Evolutionary conservation across 163 green algal species (phyloP).

Genomic region (Scenedesmus sp.): DNA sequence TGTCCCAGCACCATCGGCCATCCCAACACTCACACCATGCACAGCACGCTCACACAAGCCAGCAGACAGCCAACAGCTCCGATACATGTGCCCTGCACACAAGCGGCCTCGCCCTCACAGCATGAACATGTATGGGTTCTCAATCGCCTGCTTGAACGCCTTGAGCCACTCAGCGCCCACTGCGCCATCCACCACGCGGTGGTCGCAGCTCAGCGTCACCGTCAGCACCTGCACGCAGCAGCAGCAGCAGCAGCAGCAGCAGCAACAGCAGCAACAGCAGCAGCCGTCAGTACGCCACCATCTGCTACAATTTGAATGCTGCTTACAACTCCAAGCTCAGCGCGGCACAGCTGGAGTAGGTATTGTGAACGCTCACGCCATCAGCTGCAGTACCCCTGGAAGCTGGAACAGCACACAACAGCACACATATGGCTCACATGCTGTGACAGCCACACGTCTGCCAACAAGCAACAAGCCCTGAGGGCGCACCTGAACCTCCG

Average conservation of each 20-base stretch:
- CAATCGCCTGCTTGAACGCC: constrained; percentile 94
- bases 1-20: too few species aligned
- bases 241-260: not conserved
- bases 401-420: too few species aligned
- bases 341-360: too few species aligned
- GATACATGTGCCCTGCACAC: not conserved
- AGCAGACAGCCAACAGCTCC: too few species aligned
- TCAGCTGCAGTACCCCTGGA: too few species aligned
- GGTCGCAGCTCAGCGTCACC: constrained; percentile 96
- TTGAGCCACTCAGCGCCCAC: constrained; percentile 96
- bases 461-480: too few species aligned
- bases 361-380: too few species aligned
- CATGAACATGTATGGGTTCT: constrained; percentile 94
- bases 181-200: constrained; percentile 98
- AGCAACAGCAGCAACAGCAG: not conserved
- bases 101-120: constrained; percentile 67
- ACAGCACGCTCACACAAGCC: not conserved
- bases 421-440: not conserved
- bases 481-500: constrained; percentile 54
- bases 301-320: too few species aligned
- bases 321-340: too few species aligned
- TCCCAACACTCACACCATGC: too few species aligned
- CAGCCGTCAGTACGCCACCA: not conserved
- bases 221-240: constrained; percentile 60
- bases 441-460: not conserved